Evolutionary conservation across 495 filamentous ascomycete species (phyloP).

Genomic region (Talaromyces wortmannii): DNA sequence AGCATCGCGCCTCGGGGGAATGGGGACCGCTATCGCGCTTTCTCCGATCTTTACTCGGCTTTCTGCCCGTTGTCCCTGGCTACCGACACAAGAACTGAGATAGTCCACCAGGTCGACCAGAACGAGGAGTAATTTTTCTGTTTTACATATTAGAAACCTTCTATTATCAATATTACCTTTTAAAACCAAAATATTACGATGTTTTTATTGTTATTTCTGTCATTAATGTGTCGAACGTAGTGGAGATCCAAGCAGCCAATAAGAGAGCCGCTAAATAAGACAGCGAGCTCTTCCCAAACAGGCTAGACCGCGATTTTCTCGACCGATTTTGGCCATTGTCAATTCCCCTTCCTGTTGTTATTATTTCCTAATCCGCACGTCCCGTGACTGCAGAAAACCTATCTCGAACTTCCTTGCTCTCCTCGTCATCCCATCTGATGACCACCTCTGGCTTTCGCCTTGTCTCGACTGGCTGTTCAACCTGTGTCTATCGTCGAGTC

Average conservation of each 20-base stretch:
- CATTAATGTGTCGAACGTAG: no score
- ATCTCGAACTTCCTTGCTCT: not conserved
- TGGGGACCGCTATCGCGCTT: not conserved
- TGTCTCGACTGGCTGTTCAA: not conserved
- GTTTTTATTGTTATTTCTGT: no score
- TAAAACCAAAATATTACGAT: no score
- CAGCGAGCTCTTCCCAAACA: not conserved
- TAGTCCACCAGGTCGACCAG: no score
- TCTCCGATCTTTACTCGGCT: not conserved
- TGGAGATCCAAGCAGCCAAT: not conserved
- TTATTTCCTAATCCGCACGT: slow-evolving; percentile 1
- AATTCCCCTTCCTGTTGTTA: not conserved
- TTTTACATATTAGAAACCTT: no score
- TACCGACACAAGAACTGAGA: not conserved
- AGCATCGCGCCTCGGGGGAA: not conserved
- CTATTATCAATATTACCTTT: no score
- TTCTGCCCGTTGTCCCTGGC: not conserved
- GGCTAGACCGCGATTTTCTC: not conserved
- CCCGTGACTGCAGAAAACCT: slow-evolving; percentile 2
- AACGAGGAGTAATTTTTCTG: no score
- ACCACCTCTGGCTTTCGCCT: not conserved
- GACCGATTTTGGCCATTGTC: not conserved
- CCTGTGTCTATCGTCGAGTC: not conserved
- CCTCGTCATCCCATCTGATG: not conserved
- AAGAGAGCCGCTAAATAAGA: not conserved